Conservation (phyloP, 148 eudicot genomes). For the Vaccinium myrtillus region DNA sequence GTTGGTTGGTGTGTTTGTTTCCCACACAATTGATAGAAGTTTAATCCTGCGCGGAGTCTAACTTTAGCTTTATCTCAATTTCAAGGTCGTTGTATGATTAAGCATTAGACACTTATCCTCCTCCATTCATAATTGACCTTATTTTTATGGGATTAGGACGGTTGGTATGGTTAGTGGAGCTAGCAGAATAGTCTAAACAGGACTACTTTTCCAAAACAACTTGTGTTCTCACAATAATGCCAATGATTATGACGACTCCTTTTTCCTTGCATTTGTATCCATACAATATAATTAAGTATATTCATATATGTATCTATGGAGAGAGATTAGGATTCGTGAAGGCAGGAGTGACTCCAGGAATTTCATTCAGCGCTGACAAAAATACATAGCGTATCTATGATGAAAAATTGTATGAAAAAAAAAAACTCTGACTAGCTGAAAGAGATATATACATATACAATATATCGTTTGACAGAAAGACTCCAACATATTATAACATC, state of each 20-base stretch:
- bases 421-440: no score
- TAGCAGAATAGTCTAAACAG: slow-evolving; percentile 8
- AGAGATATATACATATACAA: no score
- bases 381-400: no score
- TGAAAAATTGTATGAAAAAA: no score
- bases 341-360: no score
- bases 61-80: background rate
- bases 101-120: background rate
- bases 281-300: background rate
- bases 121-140: background rate
- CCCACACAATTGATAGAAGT: no score
- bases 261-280: background rate
- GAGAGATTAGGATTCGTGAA: background rate
- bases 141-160: slow-evolving; percentile 9
- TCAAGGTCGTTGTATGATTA: background rate
- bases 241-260: slow-evolving; percentile 5
- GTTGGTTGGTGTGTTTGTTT: no score
- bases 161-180: background rate
- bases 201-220: slow-evolving; percentile 5
- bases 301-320: background rate
- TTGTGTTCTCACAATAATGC: slow-evolving; percentile 5
- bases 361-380: no score
- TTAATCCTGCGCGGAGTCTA: no score
- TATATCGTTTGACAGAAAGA: no score
- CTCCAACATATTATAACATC: no score